Evolutionary conservation across 2,329 filamentous ascomycete genomes (phyloP).

Genomic region (Talaromyces sp.): DNA sequence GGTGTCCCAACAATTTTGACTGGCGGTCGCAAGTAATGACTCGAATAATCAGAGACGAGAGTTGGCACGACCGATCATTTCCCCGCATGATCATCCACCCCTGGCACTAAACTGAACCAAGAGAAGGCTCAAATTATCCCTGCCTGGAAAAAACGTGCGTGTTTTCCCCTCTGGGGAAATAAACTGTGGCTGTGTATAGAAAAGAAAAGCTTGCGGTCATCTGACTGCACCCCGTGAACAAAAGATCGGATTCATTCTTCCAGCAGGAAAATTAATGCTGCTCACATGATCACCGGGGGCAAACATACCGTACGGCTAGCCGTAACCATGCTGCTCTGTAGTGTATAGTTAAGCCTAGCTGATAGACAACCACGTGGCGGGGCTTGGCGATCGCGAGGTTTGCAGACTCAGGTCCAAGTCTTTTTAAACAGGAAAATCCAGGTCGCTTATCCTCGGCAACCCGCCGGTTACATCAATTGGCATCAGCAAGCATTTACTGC

Average conservation of each 20-base stretch:
- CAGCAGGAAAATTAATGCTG: not conserved
- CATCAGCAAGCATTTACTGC: not conserved
- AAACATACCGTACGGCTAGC: not conserved
- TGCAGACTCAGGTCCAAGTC: not conserved
- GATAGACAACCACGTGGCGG: not conserved
- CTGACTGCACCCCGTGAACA: not conserved
- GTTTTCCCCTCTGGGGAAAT: not conserved
- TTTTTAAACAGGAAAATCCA: not conserved
- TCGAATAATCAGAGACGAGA: not conserved
- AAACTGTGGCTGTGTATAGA: not conserved
- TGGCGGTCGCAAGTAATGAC: not conserved
- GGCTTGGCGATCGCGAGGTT: not conserved
- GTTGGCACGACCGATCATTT: not conserved
- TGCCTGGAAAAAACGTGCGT: not conserved
- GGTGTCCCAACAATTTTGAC: not conserved
- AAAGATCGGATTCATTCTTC: not conserved
- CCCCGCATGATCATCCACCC: not conserved
- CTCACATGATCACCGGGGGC: not conserved
- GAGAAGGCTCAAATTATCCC: not conserved
- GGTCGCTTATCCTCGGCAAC: not conserved
- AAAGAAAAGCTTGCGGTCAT: not conserved
- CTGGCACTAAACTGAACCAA: not conserved
- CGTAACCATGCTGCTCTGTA: not conserved
- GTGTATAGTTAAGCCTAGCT: not conserved
- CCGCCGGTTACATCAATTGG: not conserved